phyloP scores from a whole-genome alignment of 2,329 filamentous ascomycete genomes.

The Hypoxylon sp. region DNA sequence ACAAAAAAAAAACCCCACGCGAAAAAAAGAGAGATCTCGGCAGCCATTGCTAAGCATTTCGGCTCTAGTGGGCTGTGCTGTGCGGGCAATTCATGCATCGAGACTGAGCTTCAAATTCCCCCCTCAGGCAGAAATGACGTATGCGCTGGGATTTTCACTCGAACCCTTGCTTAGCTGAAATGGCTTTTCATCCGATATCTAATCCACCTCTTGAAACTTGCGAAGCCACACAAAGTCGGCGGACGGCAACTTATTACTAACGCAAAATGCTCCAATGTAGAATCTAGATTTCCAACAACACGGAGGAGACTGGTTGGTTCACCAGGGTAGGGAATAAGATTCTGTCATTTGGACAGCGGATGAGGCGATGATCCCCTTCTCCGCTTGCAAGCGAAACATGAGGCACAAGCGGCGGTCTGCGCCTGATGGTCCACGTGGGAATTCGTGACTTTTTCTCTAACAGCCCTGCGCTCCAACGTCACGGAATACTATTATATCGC shows the following conservation, averaged over 20 bases:
- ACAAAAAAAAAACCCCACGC: constrained; percentile 28
- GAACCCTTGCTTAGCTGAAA: constrained; percentile 43
- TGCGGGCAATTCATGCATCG: constrained; percentile 22
- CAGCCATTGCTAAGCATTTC: constrained; percentile 21
- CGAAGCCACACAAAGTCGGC: constrained; percentile 34
- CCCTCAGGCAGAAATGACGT: constrained; percentile 38
- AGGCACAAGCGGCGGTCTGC: constrained; percentile 40
- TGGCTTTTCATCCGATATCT: constrained; percentile 31
- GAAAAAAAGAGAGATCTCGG: constrained; percentile 31
- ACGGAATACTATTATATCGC: constrained; percentile 3
- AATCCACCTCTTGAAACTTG: constrained; percentile 38
- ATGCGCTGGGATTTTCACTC: constrained; percentile 11
- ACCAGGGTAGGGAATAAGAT: constrained; percentile 18
- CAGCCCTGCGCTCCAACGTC: constrained; percentile 1
- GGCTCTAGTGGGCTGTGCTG: constrained; percentile 31
- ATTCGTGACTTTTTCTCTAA: constrained; percentile 16
- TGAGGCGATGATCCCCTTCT: constrained; percentile 29
- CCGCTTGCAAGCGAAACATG: constrained; percentile 24
- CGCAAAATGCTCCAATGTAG: constrained; percentile 1
- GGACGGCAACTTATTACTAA: constrained; percentile 19
- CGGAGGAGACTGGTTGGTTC: neutral
- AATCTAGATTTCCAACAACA: neutral
- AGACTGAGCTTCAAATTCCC: constrained; percentile 12
- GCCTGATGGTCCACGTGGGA: constrained; percentile 20
- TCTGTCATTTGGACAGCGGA: constrained; percentile 25